Evolutionary conservation across 2,329 filamentous ascomycete species (phyloP).

Genomic region (Hymenoscyphus fructigenus): DNA sequence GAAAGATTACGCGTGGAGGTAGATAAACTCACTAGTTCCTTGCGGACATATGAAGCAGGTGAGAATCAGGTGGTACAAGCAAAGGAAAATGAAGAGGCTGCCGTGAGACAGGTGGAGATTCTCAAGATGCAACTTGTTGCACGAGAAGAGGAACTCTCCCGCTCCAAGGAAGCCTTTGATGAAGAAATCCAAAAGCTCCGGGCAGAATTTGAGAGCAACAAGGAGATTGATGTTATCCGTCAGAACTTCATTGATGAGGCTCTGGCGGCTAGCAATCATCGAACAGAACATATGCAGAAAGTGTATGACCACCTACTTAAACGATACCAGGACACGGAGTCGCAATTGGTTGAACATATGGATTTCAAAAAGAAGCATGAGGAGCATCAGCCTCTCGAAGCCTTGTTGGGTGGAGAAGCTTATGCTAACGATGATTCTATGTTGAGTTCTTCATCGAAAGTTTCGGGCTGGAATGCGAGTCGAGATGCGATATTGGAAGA

Average conservation of each 20-base stretch:
- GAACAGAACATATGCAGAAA: slow-evolving; percentile 50
- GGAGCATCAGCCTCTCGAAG: slow-evolving; percentile 1
- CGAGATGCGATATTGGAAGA: not conserved
- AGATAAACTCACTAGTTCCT: slow-evolving; percentile 56
- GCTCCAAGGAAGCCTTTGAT: slow-evolving; percentile 43
- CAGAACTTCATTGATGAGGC: slow-evolving; percentile 25
- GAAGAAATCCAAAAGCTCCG: slow-evolving; percentile 48
- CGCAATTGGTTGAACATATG: slow-evolving; percentile 13
- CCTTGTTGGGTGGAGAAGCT: slow-evolving; percentile 12
- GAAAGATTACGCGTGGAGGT: slow-evolving; percentile 59
- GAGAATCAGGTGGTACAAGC: slow-evolving; percentile 60
- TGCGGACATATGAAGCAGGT: slow-evolving; percentile 63
- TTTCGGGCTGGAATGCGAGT: not conserved
- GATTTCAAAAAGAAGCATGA: slow-evolving; percentile 39
- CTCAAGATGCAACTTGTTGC: slow-evolving; percentile 57
- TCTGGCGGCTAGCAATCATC: slow-evolving; percentile 29
- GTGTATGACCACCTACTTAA: slow-evolving; percentile 50
- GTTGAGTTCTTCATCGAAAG: slow-evolving; percentile 6
- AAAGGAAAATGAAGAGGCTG: slow-evolving; percentile 56
- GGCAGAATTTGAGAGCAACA: slow-evolving; percentile 21
- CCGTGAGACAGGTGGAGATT: slow-evolving; percentile 58
- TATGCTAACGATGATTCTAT: not conserved
- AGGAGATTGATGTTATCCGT: slow-evolving; percentile 13
- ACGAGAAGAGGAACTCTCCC: slow-evolving; percentile 49
- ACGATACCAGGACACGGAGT: slow-evolving; percentile 47